Evolutionary conservation across 163 green algal species (phyloP), one percentile per base, ranked within the genome.

Genomic region (Scenedesmus sp.): DNA sequence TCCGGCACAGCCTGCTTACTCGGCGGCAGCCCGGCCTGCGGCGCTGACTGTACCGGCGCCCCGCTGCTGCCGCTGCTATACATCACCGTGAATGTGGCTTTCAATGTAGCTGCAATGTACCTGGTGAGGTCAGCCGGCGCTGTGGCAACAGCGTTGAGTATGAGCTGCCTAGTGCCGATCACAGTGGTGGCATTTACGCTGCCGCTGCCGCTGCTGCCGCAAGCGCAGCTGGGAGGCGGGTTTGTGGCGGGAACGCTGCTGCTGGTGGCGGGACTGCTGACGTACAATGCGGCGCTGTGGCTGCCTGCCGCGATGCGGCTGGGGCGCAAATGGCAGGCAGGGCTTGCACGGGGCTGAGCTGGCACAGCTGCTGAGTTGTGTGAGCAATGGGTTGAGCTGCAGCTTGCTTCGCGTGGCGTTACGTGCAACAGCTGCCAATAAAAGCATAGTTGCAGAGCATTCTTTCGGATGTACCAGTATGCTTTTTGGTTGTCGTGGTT

Each of bases 151-250:
- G 77, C 59, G 2, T 46, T 92, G 10, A 88, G 60, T 2, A 88
- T 88, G 88, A 83, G 57, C 26, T 82, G 59, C 9, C 59, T 92
- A 16, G 88, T 92, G 81, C 88, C 88, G 0, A 82, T 88, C 5
- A 88, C 88, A 13, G 88, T 92, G 18, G 7, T 79, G 5, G 88
- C 88, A 0, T 92, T 92, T 18, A 86, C 88, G 18, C 62, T 92
- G 60, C 88, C 88, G 81, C 81, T 92, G 81, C 88, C 88, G 9
- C 77, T 82, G 60, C 66, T 92, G 62, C 52, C 76, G 10, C 88
- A 34, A 6, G 79, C 88, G 6, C 62, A 76, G 13, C 54, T 92
- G 57, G 88, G 88, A 1, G 34, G 64, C 2, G 79, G 81, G 9
- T 92, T 92, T 59, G 20, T 67, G 18, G 6, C 52, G 20, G 88